Percentiles rank a stretch among this genome's conserved stretches.
Evolutionary conservation across 2,329 filamentous ascomycete genomes (phyloP).

Genomic region (Xylariomycetidae sp.): DNA sequence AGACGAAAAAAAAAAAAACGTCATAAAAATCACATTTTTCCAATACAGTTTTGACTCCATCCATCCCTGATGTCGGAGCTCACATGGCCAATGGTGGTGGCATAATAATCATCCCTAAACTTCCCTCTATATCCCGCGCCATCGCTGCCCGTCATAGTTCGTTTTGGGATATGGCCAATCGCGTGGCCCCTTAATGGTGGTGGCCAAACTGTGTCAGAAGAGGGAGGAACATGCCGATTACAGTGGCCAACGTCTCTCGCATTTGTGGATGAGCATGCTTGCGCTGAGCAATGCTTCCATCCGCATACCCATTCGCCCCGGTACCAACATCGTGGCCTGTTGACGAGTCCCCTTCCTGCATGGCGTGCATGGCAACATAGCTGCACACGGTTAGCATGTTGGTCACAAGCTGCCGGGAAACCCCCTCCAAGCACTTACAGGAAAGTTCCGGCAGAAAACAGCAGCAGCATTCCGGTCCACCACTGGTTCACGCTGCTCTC

Average conservation of each 20-base stretch:
- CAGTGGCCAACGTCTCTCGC: conserved; percentile 65
- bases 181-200: conserved; percentile 53
- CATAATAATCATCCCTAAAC: no score
- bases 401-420: conserved; percentile 16
- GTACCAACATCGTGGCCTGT: conserved; percentile 48
- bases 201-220: conserved; percentile 75
- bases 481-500: conserved; percentile 65
- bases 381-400: conserved; percentile 37
- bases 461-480: conserved; percentile 85
- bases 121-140: no score
- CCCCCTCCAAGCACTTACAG: conserved; percentile 71
- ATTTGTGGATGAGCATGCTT: conserved; percentile 55
- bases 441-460: conserved; percentile 97
- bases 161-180: no score
- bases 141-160: no score
- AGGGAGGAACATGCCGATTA: conserved; percentile 73
- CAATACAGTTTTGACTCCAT: no score
- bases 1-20: no score
- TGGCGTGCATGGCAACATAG: conserved; percentile 97
- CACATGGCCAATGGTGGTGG: no score
- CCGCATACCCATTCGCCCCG: conserved; percentile 49
- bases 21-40: no score
- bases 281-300: conserved; percentile 41
- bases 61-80: no score
- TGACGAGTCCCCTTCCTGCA: conserved; percentile 68